These are phyloP conservation scores for Cenchrus americanus DNA, from an alignment of 176 grass and related monocot species.

Conservation along the genomic window DNA sequence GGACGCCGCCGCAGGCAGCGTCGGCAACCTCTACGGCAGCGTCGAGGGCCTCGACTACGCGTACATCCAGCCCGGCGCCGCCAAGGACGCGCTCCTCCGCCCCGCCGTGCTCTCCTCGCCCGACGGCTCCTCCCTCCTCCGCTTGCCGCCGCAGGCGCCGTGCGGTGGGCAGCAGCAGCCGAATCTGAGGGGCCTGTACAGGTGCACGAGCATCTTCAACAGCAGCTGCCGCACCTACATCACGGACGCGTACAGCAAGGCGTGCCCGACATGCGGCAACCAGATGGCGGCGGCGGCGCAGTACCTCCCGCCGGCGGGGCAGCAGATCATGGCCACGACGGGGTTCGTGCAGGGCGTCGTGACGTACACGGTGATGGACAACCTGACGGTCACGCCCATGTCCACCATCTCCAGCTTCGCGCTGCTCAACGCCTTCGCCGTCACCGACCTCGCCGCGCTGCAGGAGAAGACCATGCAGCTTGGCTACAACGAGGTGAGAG, in stretches of 20 bases:
- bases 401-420: conserved; percentile 53
- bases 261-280: not conserved
- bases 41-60: conserved; percentile 21
- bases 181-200: not conserved
- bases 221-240: not conserved
- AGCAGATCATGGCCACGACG: not conserved
- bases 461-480: conserved; percentile 53
- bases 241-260: not conserved
- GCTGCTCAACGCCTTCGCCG: conserved; percentile 31
- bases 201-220: not conserved
- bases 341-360: conserved; percentile 47
- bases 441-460: conserved; percentile 43
- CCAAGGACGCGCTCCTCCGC: conserved; percentile 32
- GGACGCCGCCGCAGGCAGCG: conserved; percentile 21
- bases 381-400: conserved; percentile 18
- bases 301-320: not conserved
- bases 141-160: not conserved
- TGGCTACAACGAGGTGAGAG: conserved; percentile 47
- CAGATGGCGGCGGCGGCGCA: conserved; percentile 24
- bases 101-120: conserved; percentile 1
- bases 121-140: not conserved
- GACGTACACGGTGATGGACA: conserved; percentile 39
- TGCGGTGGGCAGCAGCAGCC: not conserved
- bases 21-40: conserved; percentile 39
- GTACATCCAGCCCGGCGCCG: conserved; percentile 36